Evolutionary conservation across 2,329 filamentous ascomycete species (phyloP).

Genomic region (Alternaria alternata): DNA sequence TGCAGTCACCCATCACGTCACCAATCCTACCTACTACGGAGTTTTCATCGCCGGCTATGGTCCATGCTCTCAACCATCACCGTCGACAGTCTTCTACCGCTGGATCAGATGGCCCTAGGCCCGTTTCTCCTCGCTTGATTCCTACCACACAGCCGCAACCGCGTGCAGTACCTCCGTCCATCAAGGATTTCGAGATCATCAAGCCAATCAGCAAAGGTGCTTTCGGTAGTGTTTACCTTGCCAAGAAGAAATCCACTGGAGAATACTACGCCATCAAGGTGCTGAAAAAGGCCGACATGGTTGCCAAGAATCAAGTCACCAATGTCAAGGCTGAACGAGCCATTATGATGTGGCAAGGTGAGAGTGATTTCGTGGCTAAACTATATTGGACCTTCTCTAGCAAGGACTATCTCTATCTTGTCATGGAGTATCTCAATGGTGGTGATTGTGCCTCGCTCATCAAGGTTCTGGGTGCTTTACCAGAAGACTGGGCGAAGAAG

Average conservation of each 20-base stretch:
- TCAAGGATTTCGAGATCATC: constrained; percentile 99
- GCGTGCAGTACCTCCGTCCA: constrained; percentile 89
- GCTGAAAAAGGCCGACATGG: constrained; percentile 99
- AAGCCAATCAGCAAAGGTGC: constrained; percentile 99
- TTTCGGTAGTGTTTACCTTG: constrained; percentile 96
- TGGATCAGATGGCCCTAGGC: constrained; percentile 72
- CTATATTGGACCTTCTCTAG: constrained; percentile 99
- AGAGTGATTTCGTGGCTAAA: constrained; percentile 98
- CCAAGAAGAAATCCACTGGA: constrained; percentile 97
- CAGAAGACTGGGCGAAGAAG: constrained; percentile 98
- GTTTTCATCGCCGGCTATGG: constrained; percentile 75
- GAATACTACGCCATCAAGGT: constrained; percentile 99
- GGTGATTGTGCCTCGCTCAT: constrained; percentile 96
- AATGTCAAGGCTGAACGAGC: constrained; percentile 98
- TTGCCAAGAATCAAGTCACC: constrained; percentile 98
- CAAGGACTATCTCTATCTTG: constrained; percentile 97
- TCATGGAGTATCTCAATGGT: constrained; percentile 99
- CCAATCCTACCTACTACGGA: constrained; percentile 86
- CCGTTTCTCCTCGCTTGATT: constrained; percentile 81
- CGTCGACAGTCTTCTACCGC: constrained; percentile 91
- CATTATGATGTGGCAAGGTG: constrained; percentile 99
- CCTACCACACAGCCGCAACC: constrained; percentile 83
- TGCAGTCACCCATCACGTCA: constrained; percentile 87
- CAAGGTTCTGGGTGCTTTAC: constrained; percentile 88
- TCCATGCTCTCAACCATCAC: constrained; percentile 70